phyloP scores from a whole-genome alignment of 1,139 yeast species.

The Magnusiomyces tetraspermus region DNA sequence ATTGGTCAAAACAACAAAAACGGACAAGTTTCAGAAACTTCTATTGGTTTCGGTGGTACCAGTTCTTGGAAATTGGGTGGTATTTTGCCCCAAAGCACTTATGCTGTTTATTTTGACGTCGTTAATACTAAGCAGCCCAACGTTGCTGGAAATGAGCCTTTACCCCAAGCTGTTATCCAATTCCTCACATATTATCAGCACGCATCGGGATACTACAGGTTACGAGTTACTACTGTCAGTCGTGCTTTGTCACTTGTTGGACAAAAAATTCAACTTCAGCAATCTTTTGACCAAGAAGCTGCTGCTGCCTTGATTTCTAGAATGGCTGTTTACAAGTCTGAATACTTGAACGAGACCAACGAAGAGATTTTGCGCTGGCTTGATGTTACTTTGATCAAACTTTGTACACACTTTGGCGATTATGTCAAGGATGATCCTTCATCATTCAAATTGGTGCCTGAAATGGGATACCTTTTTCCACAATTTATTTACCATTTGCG shows the following conservation, averaged over 20 bases:
- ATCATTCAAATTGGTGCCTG: constrained; percentile 61
- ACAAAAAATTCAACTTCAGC: constrained; percentile 37
- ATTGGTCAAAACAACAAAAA: constrained; percentile 47
- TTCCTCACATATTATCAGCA: constrained; percentile 69
- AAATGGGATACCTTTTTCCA: constrained; percentile 57
- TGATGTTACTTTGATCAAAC: constrained; percentile 62
- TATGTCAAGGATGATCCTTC: constrained; percentile 56
- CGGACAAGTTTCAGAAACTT: constrained; percentile 76
- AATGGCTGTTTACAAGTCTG: constrained; percentile 73
- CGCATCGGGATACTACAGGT: constrained; percentile 53
- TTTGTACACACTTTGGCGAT: constrained; percentile 70
- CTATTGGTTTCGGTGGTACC: constrained; percentile 89
- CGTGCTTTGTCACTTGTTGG: constrained; percentile 47
- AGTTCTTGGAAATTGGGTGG: constrained; percentile 81
- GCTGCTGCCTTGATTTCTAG: constrained; percentile 96
- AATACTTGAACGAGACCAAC: constrained; percentile 39
- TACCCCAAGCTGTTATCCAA: constrained; percentile 63
- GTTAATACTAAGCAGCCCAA: constrained; percentile 20
- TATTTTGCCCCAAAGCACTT: constrained; percentile 78
- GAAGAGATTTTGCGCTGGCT: constrained; percentile 62
- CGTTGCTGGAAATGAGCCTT: constrained; percentile 74
- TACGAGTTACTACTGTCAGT: constrained; percentile 83
- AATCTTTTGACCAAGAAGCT: constrained; percentile 85
- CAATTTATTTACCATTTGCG: constrained; percentile 67
- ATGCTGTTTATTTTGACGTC: constrained; percentile 83